Evolutionary conservation across 352 stramenopile genomes (phyloP).

Genomic region (Phytophthora pseudosyringae): DNA sequence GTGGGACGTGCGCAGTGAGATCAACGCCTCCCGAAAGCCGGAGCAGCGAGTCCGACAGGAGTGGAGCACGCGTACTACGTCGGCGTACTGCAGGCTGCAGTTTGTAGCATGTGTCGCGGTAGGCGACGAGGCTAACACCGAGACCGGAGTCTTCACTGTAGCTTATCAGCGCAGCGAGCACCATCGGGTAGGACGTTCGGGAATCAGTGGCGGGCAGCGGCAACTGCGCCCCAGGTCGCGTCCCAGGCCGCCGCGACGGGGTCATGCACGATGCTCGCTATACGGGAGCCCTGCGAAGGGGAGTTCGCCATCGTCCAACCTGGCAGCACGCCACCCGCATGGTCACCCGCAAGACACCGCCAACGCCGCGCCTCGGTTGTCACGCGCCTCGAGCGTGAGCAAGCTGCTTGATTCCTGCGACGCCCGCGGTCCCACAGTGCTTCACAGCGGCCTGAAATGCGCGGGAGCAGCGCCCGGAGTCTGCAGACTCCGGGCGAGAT

Average conservation of each 20-base stretch:
- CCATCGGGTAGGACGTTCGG: no score
- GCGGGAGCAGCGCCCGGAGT: background rate
- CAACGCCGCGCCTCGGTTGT: slow-evolving; percentile 18
- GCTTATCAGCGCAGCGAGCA: background rate
- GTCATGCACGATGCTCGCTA: slow-evolving; percentile 20
- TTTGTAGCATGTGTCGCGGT: no score
- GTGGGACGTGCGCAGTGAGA: slow-evolving; percentile 7
- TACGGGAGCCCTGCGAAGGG: slow-evolving; percentile 23
- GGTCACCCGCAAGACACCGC: slow-evolving; percentile 9
- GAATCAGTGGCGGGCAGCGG: no score
- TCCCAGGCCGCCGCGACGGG: slow-evolving; percentile 10
- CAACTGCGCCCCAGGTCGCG: background rate
- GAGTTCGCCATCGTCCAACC: slow-evolving; percentile 34
- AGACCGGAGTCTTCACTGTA: no score
- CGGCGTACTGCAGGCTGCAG: no score
- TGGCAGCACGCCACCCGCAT: slow-evolving; percentile 30
- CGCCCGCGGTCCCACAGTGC: slow-evolving; percentile 34
- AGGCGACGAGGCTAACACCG: no score
- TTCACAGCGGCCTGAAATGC: slow-evolving; percentile 6
- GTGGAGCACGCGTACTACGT: no score
- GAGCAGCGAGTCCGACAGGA: no score
- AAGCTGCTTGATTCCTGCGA: slow-evolving; percentile 33
- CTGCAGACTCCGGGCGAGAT: background rate
- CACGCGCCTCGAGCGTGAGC: slow-evolving; percentile 22
- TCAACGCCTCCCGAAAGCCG: background rate